These are phyloP conservation scores for Amoebophrya sp. DNA, from an alignment of 169 alveolate species.

Conservation along the genomic window DNA sequence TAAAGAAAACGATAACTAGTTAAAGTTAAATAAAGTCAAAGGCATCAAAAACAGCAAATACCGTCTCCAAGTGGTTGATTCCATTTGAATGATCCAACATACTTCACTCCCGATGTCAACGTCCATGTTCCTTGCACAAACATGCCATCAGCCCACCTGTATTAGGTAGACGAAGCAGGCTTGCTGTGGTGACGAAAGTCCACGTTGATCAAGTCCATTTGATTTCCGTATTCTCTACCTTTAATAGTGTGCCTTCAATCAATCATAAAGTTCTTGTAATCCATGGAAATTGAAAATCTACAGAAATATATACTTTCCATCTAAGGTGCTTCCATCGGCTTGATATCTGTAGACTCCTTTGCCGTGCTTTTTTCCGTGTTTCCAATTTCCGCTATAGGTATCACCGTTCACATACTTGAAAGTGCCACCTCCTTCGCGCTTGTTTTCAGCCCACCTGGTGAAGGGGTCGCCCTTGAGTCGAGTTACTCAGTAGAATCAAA, in stretches of 20 bases:
- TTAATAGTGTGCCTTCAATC: not conserved
- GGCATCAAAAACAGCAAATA: not conserved
- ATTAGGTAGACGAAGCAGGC: no score
- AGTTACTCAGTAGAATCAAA: no score
- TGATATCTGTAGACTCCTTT: constrained; percentile 65
- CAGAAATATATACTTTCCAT: not conserved
- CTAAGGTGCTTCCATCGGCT: not conserved
- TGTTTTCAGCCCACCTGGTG: constrained; percentile 22
- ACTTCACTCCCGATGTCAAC: not conserved
- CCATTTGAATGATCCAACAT: not conserved
- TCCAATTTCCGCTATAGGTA: constrained; percentile 81
- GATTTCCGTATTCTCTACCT: no score
- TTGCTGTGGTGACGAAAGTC: no score
- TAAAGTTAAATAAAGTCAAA: not conserved
- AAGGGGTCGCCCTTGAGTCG: no score
- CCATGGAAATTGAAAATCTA: not conserved
- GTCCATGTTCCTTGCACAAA: constrained; percentile 22
- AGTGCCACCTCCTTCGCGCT: constrained; percentile 79
- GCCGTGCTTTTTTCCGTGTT: constrained; percentile 77
- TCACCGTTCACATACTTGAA: constrained; percentile 76
- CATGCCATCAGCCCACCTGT: constrained; percentile 13
- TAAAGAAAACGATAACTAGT: no score
- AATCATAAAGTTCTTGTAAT: no score
- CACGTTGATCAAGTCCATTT: not conserved
- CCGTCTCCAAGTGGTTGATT: not conserved